phyloP scores from a whole-genome alignment of 2,329 filamentous ascomycete species.

The Penicillium hesseltinei region DNA sequence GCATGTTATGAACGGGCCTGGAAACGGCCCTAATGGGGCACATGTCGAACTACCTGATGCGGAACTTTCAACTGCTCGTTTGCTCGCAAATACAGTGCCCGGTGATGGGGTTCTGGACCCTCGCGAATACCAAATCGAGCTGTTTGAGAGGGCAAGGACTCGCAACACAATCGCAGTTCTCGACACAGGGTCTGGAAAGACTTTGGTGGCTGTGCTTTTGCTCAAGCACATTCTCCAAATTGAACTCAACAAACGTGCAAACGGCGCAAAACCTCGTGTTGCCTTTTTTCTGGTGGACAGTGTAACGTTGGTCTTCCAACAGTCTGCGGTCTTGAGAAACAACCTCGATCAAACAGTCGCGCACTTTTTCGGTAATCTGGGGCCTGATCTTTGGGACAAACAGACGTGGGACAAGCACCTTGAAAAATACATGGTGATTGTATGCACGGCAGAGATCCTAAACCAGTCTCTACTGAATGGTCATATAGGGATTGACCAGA shows the following conservation, averaged over 20 bases:
- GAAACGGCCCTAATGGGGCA: conserved; percentile 29
- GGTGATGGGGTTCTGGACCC: conserved; percentile 69
- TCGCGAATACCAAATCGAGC: conserved; percentile 85
- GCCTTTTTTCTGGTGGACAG: conserved; percentile 91
- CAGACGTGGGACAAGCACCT: conserved; percentile 60
- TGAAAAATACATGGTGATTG: conserved; percentile 72
- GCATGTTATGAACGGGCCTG: conserved; percentile 45
- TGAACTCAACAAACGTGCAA: conserved; percentile 68
- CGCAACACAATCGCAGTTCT: conserved; percentile 90
- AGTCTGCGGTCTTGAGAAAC: conserved; percentile 74
- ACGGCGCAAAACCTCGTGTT: conserved; percentile 61
- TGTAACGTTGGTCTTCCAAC: conserved; percentile 86
- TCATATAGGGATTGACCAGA: conserved; percentile 74
- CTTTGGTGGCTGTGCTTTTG: conserved; percentile 86
- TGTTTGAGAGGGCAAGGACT: conserved; percentile 82
- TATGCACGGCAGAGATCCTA: conserved; percentile 89
- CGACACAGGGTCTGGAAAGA: conserved; percentile 90
- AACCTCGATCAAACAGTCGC: conserved; percentile 76
- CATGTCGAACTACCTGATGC: conserved; percentile 34
- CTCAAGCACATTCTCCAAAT: conserved; percentile 72
- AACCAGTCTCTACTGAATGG: conserved; percentile 73
- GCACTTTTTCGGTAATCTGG: conserved; percentile 71
- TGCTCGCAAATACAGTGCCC: conserved; percentile 54
- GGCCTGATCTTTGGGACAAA: conserved; percentile 59
- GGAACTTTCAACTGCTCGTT: conserved; percentile 53